Evolutionary conservation across 75 land plant genomes (phyloP).

Genomic region (Pseudotsuga menziesii): DNA sequence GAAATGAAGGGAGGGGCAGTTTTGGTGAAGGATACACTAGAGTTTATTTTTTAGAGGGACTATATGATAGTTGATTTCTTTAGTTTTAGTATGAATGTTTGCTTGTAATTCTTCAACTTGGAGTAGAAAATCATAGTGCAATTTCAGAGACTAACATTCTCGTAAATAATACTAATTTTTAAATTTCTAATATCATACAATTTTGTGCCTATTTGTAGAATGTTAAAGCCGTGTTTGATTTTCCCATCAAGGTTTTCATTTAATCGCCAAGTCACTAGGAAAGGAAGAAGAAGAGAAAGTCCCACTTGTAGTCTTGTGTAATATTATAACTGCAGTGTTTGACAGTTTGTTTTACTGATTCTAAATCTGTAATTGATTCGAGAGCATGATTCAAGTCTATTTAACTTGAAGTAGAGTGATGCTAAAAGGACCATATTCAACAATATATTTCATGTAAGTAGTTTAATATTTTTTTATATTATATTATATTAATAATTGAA

Average conservation of each 20-base stretch:
- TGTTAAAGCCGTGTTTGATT: conserved; percentile 72
- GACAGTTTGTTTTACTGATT: not conserved
- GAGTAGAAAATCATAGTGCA: too few relatives aligned
- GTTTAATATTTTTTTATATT: not conserved
- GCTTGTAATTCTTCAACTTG: too few relatives aligned
- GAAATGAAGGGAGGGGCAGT: too few relatives aligned
- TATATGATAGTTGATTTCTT: too few relatives aligned
- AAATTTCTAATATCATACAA: too few relatives aligned
- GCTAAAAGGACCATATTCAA: not conserved
- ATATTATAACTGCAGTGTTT: conserved; percentile 3
- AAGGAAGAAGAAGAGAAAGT: conserved; percentile 43
- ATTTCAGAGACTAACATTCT: too few relatives aligned
- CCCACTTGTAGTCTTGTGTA: conserved; percentile 28
- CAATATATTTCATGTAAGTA: not conserved
- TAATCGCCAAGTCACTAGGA: conserved; percentile 27
- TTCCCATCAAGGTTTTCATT: conserved; percentile 63
- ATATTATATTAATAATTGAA: not conserved
- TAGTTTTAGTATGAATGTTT: too few relatives aligned
- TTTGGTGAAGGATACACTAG: too few relatives aligned
- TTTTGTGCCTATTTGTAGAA: conserved; percentile 34
- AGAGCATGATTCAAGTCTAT: not conserved
- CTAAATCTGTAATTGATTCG: not conserved
- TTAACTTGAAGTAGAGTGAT: not conserved
- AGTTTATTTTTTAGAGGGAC: too few relatives aligned
- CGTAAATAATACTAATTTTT: too few relatives aligned